A percentile compares a stretch with the other conserved stretches of the same genome.
These are phyloP conservation scores for Hymenoscyphus salicellus DNA, from an alignment of 2,329 filamentous ascomycete species.

Conservation along the genomic window DNA sequence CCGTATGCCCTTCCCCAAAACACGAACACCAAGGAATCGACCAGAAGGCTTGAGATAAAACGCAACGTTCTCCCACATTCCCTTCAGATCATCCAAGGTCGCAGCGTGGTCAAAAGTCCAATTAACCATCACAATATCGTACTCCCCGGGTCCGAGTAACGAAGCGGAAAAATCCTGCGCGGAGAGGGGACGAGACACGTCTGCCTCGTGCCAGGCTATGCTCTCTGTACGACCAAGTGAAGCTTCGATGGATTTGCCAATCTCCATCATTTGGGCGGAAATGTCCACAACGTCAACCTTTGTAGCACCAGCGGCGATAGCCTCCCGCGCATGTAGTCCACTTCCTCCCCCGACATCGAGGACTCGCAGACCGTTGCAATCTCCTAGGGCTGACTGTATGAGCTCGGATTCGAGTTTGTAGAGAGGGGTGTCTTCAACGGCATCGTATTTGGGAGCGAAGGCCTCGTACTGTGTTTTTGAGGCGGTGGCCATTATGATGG, in stretches of 20 bases:
- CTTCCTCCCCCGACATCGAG: slow-evolving; percentile 1
- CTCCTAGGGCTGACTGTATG: not conserved
- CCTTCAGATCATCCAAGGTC: slow-evolving; percentile 1
- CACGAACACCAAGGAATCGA: not conserved
- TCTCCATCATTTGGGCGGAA: not conserved
- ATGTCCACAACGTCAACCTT: slow-evolving; percentile 3
- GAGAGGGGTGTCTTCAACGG: not conserved
- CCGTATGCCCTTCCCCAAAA: not conserved
- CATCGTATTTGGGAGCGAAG: slow-evolving; percentile 1
- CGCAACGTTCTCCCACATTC: slow-evolving; percentile 5
- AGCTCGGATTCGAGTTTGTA: not conserved
- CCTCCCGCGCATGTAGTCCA: not conserved
- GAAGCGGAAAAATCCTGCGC: not conserved
- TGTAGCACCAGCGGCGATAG: not conserved
- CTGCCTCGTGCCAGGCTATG: slow-evolving; percentile 1
- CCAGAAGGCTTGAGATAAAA: slow-evolving; percentile 3
- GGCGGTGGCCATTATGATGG: not conserved
- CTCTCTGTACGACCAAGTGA: not conserved
- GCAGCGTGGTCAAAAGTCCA: slow-evolving; percentile 1
- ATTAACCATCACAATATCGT: slow-evolving; percentile 3
- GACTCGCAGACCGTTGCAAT: not conserved
- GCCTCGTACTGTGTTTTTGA: slow-evolving; percentile 1
- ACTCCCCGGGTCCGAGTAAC: not conserved
- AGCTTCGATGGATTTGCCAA: not conserved
- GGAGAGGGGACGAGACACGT: not conserved